These are phyloP conservation scores for Coprinopsis marcescibilis DNA, from an alignment of 768 basidiomycete genomes.

Conservation along the genomic window DNA sequence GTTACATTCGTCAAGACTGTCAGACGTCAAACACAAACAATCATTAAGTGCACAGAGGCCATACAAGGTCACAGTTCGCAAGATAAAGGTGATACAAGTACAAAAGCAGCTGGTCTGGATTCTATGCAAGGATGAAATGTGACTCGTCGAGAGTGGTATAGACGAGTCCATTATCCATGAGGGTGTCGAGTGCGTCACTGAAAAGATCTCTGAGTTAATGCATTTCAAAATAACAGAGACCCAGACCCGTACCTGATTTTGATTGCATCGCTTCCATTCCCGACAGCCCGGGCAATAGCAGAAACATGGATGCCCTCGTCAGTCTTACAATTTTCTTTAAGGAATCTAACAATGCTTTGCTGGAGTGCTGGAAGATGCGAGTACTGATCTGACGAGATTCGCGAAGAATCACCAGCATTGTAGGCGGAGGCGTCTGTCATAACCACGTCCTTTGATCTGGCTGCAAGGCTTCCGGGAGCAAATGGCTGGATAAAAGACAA, in stretches of 20 bases:
- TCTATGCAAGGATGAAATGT: conserved; percentile 54
- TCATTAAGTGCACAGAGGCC: not conserved
- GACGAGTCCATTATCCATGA: conserved; percentile 77
- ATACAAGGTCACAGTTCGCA: not conserved
- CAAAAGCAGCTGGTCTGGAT: not conserved
- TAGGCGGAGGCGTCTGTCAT: conserved; percentile 33
- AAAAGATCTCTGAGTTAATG: not conserved
- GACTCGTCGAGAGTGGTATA: conserved; percentile 80
- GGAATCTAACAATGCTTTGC: conserved; percentile 60
- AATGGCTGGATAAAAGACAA: conserved; percentile 22
- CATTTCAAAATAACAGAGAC: not conserved
- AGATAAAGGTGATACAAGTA: not conserved
- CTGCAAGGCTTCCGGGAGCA: conserved; percentile 21
- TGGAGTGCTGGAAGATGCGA: conserved; percentile 54
- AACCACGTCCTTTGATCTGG: conserved; percentile 14
- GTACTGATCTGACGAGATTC: conserved; percentile 38
- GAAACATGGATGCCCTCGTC: conserved; percentile 73
- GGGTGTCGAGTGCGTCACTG: conserved; percentile 66
- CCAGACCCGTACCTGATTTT: conserved; percentile 50
- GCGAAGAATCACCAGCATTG: conserved; percentile 28
- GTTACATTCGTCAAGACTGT: too few relatives aligned
- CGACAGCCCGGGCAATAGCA: conserved; percentile 62
- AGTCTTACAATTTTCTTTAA: conserved; percentile 39
- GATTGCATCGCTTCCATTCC: conserved; percentile 40
- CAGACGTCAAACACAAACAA: too few relatives aligned